Base-by-base conservation (phyloP, 768 basidiomycete species). In the Chalciporus pseudorubinellus region DNA sequence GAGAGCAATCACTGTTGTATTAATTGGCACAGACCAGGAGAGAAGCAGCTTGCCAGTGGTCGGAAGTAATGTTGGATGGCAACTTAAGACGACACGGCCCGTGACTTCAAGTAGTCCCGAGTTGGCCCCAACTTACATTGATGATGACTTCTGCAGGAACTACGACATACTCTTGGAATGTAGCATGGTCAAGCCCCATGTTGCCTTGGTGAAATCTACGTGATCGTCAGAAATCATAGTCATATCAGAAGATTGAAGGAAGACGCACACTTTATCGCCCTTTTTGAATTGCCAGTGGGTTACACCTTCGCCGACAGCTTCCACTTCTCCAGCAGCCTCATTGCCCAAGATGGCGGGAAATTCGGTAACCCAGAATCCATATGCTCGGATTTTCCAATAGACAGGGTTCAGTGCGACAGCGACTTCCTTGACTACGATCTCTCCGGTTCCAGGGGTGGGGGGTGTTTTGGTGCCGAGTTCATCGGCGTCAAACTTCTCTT, bases 341-440 rank as follows among this genome's bases (percentile, higher is more conserved):
- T 46, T 53, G 9, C 72, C 75, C 8, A 69, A 43, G 44, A 73
- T 55, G 21, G 58, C 59, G 1, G 74, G 76, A 52, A 52, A 78
- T 13, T 61, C 50, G n/a, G 69, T 56, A 31, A 76, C 43, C 24
- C 14, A 44, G 28, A 44, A 38, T 12, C 22, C 44, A 6, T 3
- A 11, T 29, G 36, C 40, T 34, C 45, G 49, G 10, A 52, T 50
- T 29, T 52, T 60, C 60, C 56, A 55, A 50, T 80, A 77, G 6
- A 71, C 67, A 7, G 77, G 77, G 53, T 78, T 77, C 29, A 79
- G 51, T 2, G 70, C 68, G 0, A 73, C 67, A 1, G 76, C 64
- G 28, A 67, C 48, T 22, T 76, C 55, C 52, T 71, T 72, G 57
- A 77, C 64, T 31, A 78, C 59, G 28, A 79, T 42, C 43, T 77